Base-by-base conservation (phyloP, 2,329 filamentous ascomycete genomes). In the Ceratocystis albifundus region DNA sequence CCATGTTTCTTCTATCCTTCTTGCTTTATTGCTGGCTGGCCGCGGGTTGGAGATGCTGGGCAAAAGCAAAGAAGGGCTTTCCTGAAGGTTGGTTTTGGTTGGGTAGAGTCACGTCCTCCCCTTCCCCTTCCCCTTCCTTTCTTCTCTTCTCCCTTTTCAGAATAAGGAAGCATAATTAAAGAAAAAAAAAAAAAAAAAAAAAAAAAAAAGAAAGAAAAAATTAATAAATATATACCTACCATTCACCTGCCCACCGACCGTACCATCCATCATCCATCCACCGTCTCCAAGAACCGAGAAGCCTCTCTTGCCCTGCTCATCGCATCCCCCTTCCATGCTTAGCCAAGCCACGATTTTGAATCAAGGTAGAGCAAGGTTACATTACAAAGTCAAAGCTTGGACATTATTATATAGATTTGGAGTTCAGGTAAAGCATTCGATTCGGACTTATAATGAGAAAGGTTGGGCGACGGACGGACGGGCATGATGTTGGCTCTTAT, bases 301-400 rank as follows among this genome's bases (percentile, higher is more conserved):
- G 32, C 10, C 32, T 36, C 32, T 36, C 10, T 12, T 12, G 1
- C 8, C 46, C 46, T 20, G n/a, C n/a, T 22, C 22, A 22, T 50
- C 46, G 20, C 46, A 50, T n/a, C 22, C 46, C 46, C 46, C 17
- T 28, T 15, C 20, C 48, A 20, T 53, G 48, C 48, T 25, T 25
- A 20, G 48, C 7, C 48, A 53, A 25, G 48, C 48, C 20, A 53
- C 48, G 48, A 25, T 22, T 53, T 22, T 53, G 48, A 53, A 53
- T 53, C 48, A 53, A 53, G 46, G 46, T 53, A 53, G 48, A 15
- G 48, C 48, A 53, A 53, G 48, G 48, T 53, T 53, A 53, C 48
- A 53, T 53, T 53, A 53, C 48, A 7, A 53, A 53, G 48, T 53
- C 48, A 53, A 53, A 53, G 48, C 48, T 53, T 53, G 20, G 48